Base-by-base conservation (phyloP, 768 basidiomycete species). In the Suillus placidus region DNA sequence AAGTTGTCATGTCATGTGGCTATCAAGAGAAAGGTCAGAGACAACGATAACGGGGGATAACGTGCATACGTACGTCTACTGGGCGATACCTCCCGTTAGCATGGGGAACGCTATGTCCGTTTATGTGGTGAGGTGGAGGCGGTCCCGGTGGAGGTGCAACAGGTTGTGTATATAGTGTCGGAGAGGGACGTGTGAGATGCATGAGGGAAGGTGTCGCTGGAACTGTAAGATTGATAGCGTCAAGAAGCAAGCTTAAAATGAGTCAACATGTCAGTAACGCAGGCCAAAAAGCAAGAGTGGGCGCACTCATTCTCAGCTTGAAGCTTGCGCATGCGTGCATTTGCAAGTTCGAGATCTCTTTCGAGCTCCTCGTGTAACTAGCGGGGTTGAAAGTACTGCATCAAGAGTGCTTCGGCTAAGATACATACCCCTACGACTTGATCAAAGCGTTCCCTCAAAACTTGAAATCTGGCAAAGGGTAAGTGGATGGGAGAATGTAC, bases 291-390 rank as follows among this genome's bases (percentile, higher is more conserved):
- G 8, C 34, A 42, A 14, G 26, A 23, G 5, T 16, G 34, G 16
- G 67, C 77, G 4, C 52, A 77, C 77, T 77, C 73, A 61, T 77
- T 78, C 58, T 77, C 76, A 1, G 74, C 69, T 45, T 77, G 74
- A 7, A 77, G 69, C 63, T 70, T 77, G 34, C 66, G 74, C 26
- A 77, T 62, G 35, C 76, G 70, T 38, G 60, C 34, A 32, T 73
- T 76, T 35, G 77, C 76, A 26, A 67, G 64, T 4, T 71, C 73
- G 0, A 77, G 70, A 54, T 77, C 71, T 2, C 70, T 74, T 26
- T 72, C 61, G 37, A 75, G 69, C 51, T 71, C 71, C 30, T 70
- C 68, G n/a, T 77, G 70, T 35, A 60, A 51, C 76, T 73, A 37
- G 34, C 35, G 16, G 45, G 40, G 3, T 26, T 60, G 54, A 30